Evolutionary conservation across 257 asterid genomes (phyloP).

Genomic region (Sherardia arvensis): DNA sequence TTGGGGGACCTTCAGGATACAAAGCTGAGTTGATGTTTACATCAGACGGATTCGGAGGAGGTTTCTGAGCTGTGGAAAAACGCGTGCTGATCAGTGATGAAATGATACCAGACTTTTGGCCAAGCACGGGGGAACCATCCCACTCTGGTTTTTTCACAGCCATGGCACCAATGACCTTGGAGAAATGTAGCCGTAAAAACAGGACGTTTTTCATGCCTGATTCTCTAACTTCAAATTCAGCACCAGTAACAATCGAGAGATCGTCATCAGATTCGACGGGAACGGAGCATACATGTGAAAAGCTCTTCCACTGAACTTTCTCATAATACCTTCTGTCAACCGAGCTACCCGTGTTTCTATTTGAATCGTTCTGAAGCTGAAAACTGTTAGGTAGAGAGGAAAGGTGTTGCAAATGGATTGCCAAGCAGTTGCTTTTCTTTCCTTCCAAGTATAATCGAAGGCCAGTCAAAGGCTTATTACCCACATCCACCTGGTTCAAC

Average conservation of each 20-base stretch:
- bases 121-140: constrained; percentile 63
- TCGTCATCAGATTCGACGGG: constrained; percentile 68
- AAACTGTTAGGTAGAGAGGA: constrained; percentile 64
- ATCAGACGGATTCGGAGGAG: constrained; percentile 55
- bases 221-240: constrained; percentile 51
- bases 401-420: constrained; percentile 74
- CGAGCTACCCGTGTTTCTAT: constrained; percentile 20
- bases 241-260: constrained; percentile 56
- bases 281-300: constrained; percentile 60
- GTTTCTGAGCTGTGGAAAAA: constrained; percentile 46
- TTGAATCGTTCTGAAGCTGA: constrained; percentile 33
- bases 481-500: constrained; percentile 51
- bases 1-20: constrained; percentile 68
- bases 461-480: constrained; percentile 58
- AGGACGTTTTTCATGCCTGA: constrained; percentile 60
- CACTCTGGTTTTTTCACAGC: constrained; percentile 54
- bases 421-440: constrained; percentile 56
- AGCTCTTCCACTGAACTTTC: constrained; percentile 71
- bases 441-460: constrained; percentile 71
- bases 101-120: constrained; percentile 63
- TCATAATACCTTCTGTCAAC: constrained; percentile 53
- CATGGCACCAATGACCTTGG: constrained; percentile 47
- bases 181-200: constrained; percentile 45
- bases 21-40: constrained; percentile 59
- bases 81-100: constrained; percentile 45